These are phyloP conservation scores for Acarospora socialis DNA, from an alignment of 2,329 filamentous ascomycete genomes.

Conservation along the genomic window DNA sequence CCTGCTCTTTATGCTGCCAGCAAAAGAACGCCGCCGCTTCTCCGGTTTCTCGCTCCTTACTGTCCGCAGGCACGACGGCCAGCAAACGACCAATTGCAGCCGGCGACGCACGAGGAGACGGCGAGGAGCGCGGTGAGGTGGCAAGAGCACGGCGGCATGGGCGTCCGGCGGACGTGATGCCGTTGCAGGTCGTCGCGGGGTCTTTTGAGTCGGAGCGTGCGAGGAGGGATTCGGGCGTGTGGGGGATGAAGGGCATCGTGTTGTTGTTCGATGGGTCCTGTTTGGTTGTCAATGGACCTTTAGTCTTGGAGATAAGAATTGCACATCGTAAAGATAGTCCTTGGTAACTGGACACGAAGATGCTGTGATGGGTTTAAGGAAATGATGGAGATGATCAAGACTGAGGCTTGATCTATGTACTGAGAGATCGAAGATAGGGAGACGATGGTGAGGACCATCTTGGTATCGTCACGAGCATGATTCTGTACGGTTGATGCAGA, in stretches of 20 bases:
- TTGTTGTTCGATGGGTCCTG: no score
- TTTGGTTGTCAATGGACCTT: no score
- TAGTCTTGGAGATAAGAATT: no score
- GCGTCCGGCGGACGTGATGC: conserved; percentile 67
- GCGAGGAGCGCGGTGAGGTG: conserved; percentile 26
- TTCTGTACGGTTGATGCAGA: no score
- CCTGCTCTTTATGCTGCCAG: conserved; percentile 92
- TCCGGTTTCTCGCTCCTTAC: conserved; percentile 15
- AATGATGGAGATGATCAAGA: no score
- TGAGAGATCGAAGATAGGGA: no score
- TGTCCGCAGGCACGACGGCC: conserved; percentile 12
- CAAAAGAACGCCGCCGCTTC: conserved; percentile 49
- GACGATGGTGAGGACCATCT: no score
- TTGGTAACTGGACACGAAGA: no score
- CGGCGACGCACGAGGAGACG: conserved; percentile 19
- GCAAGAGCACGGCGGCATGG: conserved; percentile 65
- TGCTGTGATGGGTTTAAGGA: no score
- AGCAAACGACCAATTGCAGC: conserved; percentile 17
- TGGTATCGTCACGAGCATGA: no score
- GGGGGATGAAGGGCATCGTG: conserved; percentile 49
- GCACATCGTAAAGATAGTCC: no score
- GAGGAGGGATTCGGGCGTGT: conserved; percentile 70
- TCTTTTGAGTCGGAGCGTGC: conserved; percentile 73
- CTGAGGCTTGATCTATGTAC: no score
- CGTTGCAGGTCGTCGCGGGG: conserved; percentile 70